Percentiles rank a stretch among this genome's conserved stretches.
Conservation (phyloP, 495 filamentous ascomycete genomes). For the Amorphotheca resinae region DNA sequence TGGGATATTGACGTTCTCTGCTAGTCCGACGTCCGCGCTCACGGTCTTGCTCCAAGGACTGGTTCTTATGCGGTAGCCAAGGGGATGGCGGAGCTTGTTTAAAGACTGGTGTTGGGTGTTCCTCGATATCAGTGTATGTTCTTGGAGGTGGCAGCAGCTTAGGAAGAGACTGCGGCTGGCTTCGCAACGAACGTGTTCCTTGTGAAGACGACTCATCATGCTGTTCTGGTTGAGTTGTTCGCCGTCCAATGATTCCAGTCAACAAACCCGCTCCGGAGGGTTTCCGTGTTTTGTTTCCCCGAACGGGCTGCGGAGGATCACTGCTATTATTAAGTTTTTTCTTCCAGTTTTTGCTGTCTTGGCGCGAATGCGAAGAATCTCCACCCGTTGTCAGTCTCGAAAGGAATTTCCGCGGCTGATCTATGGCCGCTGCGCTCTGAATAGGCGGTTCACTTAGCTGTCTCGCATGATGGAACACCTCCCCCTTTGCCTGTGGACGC, state of each 20-base stretch:
- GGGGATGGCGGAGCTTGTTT: neutral
- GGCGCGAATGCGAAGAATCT: neutral
- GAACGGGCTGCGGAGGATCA: neutral
- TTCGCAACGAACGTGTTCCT: conserved; percentile 4
- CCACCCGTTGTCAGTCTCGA: conserved; percentile 1
- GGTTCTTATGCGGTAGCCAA: neutral
- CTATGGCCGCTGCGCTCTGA: conserved; percentile 8
- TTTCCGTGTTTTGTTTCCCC: conserved; percentile 3
- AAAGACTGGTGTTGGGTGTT: conserved; percentile 2
- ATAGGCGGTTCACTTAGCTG: conserved; percentile 9
- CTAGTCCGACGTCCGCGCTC: conserved; percentile 13
- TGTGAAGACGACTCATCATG: conserved; percentile 4
- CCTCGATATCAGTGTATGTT: conserved; percentile 14
- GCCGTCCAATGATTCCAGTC: conserved; percentile 14
- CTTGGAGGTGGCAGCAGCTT: conserved; percentile 6
- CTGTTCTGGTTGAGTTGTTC: conserved; percentile 4
- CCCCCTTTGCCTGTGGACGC: conserved; percentile 8
- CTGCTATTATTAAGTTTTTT: neutral
- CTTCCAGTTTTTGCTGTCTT: neutral
- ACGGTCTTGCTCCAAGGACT: neutral
- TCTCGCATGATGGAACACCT: conserved; percentile 17
- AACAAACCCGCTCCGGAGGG: conserved; percentile 14
- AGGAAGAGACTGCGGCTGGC: conserved; percentile 1
- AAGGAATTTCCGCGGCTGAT: conserved; percentile 7
- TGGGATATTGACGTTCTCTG: conserved; percentile 17